Evolutionary conservation across 768 basidiomycete species (phyloP), one percentile per base, ranked within the genome.

Genomic region (Lentinula aciculospora): DNA sequence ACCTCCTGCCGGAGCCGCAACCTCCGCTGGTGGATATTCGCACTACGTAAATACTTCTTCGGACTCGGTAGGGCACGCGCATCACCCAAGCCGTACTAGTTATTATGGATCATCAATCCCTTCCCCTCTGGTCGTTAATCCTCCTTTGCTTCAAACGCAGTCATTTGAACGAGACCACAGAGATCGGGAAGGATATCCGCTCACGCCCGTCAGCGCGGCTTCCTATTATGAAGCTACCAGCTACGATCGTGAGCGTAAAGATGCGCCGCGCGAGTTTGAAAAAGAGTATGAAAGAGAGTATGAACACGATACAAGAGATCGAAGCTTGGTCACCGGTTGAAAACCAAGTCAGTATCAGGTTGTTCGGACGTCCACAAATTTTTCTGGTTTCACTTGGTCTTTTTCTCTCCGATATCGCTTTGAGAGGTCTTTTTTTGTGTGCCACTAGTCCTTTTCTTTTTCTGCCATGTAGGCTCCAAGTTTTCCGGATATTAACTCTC

Each of bases 1-100:
- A n/a, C 87, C 88, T 17, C 83, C 84, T 4, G 75, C 81, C 17
- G 71, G 73, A 46, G 72, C 68, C 53, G 69, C 81, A 68, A 81
- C 72, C 59, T 13, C 51, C 17, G 51, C 32, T 27, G 51, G 34
- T 3, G 54, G 54, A 31, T 88, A 86, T 69, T 77, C 81, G 42
- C 83, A 85, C 57, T 88, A 88, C 61, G 67, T 73, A 25, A 72
- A 73, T 56, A 36, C 32, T 15, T 36, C 49, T 36, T 50, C 49
- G 29, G 49, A 50, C 31, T 50, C 49, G 17, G 32, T 31, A 36
- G 29, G 19, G 17, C 32, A 51, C 49, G 23, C 51, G 19, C 51
- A 32, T 23, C 36, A 39, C 36, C 66, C 63, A 74, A 67, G 29
- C 36, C 74, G 66, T 57, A 66, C 74, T 65, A 70, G 64, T 62